Percentiles rank a stretch among this genome's conserved stretches.
Conservation (phyloP, 2,329 filamentous ascomycete genomes). For the Diplocarpon mali region DNA sequence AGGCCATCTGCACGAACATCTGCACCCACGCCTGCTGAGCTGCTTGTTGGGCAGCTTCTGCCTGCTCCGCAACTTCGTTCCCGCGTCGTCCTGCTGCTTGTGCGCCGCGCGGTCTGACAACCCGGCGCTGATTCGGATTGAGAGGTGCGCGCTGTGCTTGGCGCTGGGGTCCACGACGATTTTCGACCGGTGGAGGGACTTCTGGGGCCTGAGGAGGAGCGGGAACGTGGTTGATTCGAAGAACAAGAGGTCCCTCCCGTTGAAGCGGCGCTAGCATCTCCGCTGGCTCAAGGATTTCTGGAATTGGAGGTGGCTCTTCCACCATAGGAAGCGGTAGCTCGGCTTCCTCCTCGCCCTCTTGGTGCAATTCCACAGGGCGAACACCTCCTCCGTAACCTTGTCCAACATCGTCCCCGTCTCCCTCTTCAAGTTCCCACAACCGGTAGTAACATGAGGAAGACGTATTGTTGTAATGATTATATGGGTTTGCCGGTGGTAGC, state of each 20-base stretch:
- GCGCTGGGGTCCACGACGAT: constrained; percentile 1
- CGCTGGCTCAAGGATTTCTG: constrained; percentile 2
- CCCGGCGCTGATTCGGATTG: constrained; percentile 1
- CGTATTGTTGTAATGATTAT: constrained; percentile 72
- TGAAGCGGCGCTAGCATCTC: constrained; percentile 17
- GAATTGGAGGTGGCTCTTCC: not conserved
- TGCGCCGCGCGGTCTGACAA: not conserved
- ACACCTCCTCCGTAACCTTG: constrained; percentile 19
- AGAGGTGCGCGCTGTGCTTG: constrained; percentile 4
- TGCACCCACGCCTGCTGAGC: constrained; percentile 26
- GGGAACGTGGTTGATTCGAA: constrained; percentile 25
- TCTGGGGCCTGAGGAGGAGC: constrained; percentile 15
- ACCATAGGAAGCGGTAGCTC: not conserved
- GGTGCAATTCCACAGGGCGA: constrained; percentile 5
- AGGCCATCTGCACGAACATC: constrained; percentile 27
- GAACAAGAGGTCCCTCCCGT: constrained; percentile 26
- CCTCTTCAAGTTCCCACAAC: constrained; percentile 80
- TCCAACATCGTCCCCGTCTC: constrained; percentile 45
- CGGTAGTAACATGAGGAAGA: constrained; percentile 68
- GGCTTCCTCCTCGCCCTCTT: constrained; percentile 9
- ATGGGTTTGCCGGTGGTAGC: constrained; percentile 72
- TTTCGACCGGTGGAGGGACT: constrained; percentile 14
- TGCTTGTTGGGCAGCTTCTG: constrained; percentile 11
- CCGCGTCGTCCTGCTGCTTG: constrained; percentile 6
- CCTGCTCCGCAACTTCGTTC: constrained; percentile 4